phyloP scores from a whole-genome alignment of 176 grass and related monocot genomes.

The Avena eriantha region DNA sequence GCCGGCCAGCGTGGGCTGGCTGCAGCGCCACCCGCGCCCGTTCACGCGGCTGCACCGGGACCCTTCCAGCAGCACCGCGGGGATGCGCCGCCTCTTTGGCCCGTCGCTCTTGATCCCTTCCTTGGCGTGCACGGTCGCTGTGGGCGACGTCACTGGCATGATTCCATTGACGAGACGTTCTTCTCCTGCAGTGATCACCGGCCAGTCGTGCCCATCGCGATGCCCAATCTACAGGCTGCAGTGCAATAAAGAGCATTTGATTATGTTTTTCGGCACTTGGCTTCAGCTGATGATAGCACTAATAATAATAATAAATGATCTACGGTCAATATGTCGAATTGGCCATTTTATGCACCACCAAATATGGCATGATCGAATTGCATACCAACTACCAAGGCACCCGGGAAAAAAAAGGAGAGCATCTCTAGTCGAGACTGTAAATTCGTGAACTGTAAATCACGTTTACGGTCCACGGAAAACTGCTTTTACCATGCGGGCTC shows the following conservation, averaged over 20 bases:
- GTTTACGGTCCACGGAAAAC: too few species aligned
- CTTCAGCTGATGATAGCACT: too few species aligned
- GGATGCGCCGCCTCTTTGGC: constrained; percentile 46
- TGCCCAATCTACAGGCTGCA: constrained; percentile 52
- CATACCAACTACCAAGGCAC: background rate
- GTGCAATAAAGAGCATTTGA: background rate
- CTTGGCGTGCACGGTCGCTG: background rate
- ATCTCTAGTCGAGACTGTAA: too few species aligned
- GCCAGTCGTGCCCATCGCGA: background rate
- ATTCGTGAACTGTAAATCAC: too few species aligned
- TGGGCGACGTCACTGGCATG: background rate
- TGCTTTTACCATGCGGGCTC: too few species aligned
- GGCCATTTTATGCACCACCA: background rate
- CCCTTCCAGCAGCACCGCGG: constrained; percentile 64
- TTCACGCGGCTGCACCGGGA: constrained; percentile 96
- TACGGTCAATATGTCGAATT: background rate
- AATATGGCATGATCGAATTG: background rate
- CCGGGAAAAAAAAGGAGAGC: too few species aligned
- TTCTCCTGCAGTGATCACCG: constrained; percentile 4
- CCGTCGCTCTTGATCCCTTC: constrained; percentile 24
- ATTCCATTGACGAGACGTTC: constrained; percentile 13
- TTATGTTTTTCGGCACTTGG: too few species aligned
- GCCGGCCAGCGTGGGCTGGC: constrained; percentile 80
- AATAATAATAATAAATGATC: too few species aligned
- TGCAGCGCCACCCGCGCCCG: constrained; percentile 93